Evolutionary conservation across 331 rosid species (phyloP).

Genomic region (Phaseolus coccineus): DNA sequence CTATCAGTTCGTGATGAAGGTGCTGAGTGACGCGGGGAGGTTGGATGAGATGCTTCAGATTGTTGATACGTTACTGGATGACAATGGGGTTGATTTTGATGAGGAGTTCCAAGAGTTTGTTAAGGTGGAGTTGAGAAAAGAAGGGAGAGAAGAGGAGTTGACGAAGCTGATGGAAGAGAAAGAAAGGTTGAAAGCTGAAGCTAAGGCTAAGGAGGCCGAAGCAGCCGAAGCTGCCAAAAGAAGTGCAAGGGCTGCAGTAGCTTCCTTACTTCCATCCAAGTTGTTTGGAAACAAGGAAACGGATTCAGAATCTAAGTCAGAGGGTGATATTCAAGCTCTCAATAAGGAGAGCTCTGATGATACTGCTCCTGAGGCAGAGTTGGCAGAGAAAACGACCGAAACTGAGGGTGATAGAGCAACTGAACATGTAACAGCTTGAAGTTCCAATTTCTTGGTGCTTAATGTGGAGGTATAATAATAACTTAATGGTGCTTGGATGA

Average conservation of each 20-base stretch:
- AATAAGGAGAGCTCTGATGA: slow-evolving; percentile 32
- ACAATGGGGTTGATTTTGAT: slow-evolving; percentile 65
- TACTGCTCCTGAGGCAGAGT: slow-evolving; percentile 44
- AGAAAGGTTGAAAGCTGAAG: slow-evolving; percentile 87
- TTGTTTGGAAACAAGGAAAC: slow-evolving; percentile 72
- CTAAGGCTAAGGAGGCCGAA: slow-evolving; percentile 87
- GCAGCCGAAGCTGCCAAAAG: slow-evolving; percentile 90
- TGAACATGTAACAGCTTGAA: slow-evolving; percentile 52
- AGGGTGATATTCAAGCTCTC: slow-evolving; percentile 39
- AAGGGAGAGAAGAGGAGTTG: slow-evolving; percentile 81
- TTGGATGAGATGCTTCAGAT: slow-evolving; percentile 77
- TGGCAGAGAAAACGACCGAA: slow-evolving; percentile 44
- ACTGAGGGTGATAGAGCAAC: slow-evolving; percentile 48
- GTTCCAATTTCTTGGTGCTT: slow-evolving; percentile 32
- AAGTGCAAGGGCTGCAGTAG: slow-evolving; percentile 74
- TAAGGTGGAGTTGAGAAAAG: slow-evolving; percentile 74
- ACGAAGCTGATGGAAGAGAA: slow-evolving; percentile 83
- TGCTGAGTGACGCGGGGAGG: slow-evolving; percentile 68
- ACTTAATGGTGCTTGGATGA: slow-evolving; percentile 25
- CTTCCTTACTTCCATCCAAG: slow-evolving; percentile 78
- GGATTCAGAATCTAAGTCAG: slow-evolving; percentile 54
- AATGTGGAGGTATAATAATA: slow-evolving; percentile 32
- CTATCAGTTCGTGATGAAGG: slow-evolving; percentile 85
- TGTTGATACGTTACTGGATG: slow-evolving; percentile 80
- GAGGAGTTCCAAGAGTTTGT: slow-evolving; percentile 85